Evolutionary conservation across 2,329 filamentous ascomycete species (phyloP), one percentile per base, ranked within the genome.

Genomic region (Lasiodiplodia citricola): DNA sequence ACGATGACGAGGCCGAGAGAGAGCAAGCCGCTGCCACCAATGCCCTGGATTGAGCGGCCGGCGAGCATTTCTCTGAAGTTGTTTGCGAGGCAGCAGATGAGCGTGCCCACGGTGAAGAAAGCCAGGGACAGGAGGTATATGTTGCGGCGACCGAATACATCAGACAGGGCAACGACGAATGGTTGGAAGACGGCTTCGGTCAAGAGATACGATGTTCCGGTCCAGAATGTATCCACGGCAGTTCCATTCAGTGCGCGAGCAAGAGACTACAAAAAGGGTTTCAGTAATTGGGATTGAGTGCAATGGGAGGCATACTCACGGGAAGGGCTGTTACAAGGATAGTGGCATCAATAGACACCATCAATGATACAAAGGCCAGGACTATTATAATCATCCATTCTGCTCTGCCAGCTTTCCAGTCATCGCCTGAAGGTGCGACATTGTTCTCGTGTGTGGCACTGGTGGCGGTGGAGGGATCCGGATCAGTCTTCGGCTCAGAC

Each of bases 201-300:
- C 5, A 93, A 84, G 4, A 93, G 81, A 71, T 91, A 93, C 18
- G 87, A 88, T 4, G 90, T 92, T 2, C 90, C 90, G 14, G 88
- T 86, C 91, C 90, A 92, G 74, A 92, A 92, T 0, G 89, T 87
- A 77, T 92, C 55, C 1, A 74, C 23, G 16, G 51, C 70, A 7
- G 68, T 70, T 16, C 72, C 73, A 38, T 69, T 37, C 14, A 76
- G 72, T 28, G 28, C 28, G 28, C 28, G 28, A 28, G 28, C 28
- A 28, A 28, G 28, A 28, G 28, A 5, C 28, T 28, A 28, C 28
- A 28, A 28, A 28, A 28, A 28, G 4, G 28, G 28, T 28, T 28
- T 28, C 28, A 28, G 28, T 28, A 28, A 7, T 28, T 28, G 6
- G 1, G 28, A 28, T 28, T 5, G 6, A 28, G 28, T 28, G 28